These are phyloP conservation scores for Canna indica DNA, from an alignment of 176 grass and related monocot species.

Conservation along the genomic window DNA sequence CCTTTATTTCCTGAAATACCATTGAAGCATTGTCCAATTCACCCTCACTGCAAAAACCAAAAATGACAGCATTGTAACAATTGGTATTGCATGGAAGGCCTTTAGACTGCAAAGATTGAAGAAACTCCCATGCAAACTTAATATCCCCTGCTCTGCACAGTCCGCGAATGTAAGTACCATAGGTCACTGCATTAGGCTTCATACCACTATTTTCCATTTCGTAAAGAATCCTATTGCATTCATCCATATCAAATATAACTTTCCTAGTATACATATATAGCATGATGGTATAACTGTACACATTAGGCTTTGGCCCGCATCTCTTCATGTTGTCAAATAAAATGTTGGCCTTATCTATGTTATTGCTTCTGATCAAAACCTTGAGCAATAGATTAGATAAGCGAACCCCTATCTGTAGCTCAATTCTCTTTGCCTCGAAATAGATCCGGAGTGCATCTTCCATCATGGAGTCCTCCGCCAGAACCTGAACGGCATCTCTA, in stretches of 20 bases:
- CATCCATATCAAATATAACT: constrained; percentile 6
- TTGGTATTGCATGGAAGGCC: constrained; percentile 17
- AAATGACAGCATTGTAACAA: constrained; percentile 30
- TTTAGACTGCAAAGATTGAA: constrained; percentile 11
- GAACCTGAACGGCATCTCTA: constrained; percentile 9
- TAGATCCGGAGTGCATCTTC: constrained; percentile 17
- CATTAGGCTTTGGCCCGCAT: constrained; percentile 14
- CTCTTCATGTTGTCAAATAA: constrained; percentile 27
- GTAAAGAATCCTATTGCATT: constrained; percentile 4
- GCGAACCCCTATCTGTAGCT: constrained; percentile 6
- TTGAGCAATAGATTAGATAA: constrained; percentile 32
- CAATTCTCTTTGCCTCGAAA: constrained; percentile 19
- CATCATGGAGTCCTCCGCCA: constrained; percentile 16
- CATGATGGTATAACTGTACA: constrained; percentile 31
- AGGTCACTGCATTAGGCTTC: constrained; percentile 25
- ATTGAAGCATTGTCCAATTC: constrained; percentile 8
- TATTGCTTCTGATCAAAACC: constrained; percentile 11
- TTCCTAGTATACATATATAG: constrained; percentile 18
- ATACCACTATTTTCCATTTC: constrained; percentile 26
- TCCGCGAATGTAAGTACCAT: constrained; percentile 17
- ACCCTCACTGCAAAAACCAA: constrained; percentile 23
- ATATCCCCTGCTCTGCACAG: constrained; percentile 25
- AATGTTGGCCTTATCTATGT: constrained; percentile 11
- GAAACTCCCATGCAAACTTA: constrained; percentile 26
- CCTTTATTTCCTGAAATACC: constrained; percentile 26